Evolutionary conservation across 2,329 filamentous ascomycete species (phyloP).

Genomic region (Ascosphaera pollenicola): DNA sequence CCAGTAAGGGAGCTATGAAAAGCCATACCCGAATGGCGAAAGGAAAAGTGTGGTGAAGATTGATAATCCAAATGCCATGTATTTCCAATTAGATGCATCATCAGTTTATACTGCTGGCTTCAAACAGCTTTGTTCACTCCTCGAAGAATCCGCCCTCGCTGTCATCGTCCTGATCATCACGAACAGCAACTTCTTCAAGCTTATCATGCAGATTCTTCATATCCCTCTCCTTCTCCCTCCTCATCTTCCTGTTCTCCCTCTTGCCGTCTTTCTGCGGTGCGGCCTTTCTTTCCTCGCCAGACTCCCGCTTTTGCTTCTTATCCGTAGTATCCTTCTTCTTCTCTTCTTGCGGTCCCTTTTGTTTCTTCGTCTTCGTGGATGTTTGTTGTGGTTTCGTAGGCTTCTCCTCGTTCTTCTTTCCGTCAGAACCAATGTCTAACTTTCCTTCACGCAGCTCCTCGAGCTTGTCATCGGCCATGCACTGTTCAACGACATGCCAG

Average conservation of each 20-base stretch:
- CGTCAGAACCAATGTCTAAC: slow-evolving; percentile 10
- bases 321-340: slow-evolving; percentile 1
- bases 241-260: slow-evolving; percentile 4
- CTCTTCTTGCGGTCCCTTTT: background rate
- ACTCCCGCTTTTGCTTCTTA: slow-evolving; percentile 1
- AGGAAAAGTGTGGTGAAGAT: too few species aligned
- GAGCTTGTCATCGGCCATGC: slow-evolving; percentile 21
- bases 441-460: slow-evolving; percentile 21
- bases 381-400: slow-evolving; percentile 2
- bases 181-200: background rate
- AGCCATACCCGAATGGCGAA: too few species aligned
- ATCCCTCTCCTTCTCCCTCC: slow-evolving; percentile 2
- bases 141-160: slow-evolving; percentile 11
- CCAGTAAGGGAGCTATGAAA: too few species aligned
- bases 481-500: slow-evolving; percentile 23
- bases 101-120: too few species aligned
- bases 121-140: too few species aligned
- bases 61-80: too few species aligned
- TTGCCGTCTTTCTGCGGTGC: slow-evolving; percentile 1
- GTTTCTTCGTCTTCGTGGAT: slow-evolving; percentile 1
- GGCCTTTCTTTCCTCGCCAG: background rate
- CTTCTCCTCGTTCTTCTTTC: slow-evolving; percentile 6
- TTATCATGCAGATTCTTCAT: slow-evolving; percentile 3
- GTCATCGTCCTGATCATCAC: slow-evolving; percentile 4
- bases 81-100: too few species aligned